Evolutionary conservation across 1,284 basidiomycete genomes (phyloP), one percentile per base, ranked within the genome.

Genomic region (Peniophora sp.): DNA sequence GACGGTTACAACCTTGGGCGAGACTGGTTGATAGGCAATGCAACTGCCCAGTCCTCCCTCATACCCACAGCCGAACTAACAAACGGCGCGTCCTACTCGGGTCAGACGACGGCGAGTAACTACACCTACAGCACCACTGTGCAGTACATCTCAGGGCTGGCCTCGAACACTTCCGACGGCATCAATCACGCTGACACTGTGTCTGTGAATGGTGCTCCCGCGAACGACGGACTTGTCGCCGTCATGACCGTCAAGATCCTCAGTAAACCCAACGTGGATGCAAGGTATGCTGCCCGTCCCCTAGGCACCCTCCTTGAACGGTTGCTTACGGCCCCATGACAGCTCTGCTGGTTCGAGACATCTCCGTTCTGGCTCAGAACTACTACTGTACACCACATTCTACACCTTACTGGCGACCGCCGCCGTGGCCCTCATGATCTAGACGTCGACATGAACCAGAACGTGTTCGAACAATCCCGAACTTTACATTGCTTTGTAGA

Each of bases 11-110:
- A 41, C n/a, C 18, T 41, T 44, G 35, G 39, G 53, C 81, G 90
- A 24, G 93, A 97, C 62, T 85, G 83, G 71, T 67, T 97, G 20
- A 71, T 94, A 22, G 88, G 88, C 23, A 92, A 92, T 60, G 81
- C 86, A 23, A 92, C 90, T 0, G 64, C 71, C 18, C 69, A 73
- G 34, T 63, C 68, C 12, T 69, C 66, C 1, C 52, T 74, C 3
- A 75, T 91, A 50, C 71, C 78, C 17, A 79, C 85, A 0, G 36
- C 54, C 3, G 70, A 69, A 37, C 57, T 88, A 43, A 85, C 81
- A 18, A 85, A 88, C 58, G 60, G 65, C 24, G 74, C 79, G 17
- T 76, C 78, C 0, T 86, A 68, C 59, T 45, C 43, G 12, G 43
- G 43, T 8, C 18, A 45, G 43, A 45, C 43, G 17, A 45, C 20